phyloP scores from a whole-genome alignment of 352 stramenopile species.

The Pythium diclinum region DNA sequence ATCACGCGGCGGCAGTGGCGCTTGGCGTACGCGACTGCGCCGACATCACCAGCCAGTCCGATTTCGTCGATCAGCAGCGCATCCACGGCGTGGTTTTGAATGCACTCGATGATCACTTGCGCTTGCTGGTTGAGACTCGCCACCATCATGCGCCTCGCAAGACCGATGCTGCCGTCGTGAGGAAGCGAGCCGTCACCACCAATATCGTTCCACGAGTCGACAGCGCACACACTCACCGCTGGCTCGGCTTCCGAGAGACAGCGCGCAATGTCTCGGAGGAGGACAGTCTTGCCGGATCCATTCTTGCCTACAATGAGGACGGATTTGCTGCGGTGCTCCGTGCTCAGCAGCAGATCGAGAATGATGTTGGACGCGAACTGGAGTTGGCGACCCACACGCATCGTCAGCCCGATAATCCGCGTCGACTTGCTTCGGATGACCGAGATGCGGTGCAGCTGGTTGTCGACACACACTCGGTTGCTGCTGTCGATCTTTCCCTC shows the following conservation, averaged over 20 bases:
- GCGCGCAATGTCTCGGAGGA: conserved; percentile 76
- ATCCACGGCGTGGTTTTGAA: conserved; percentile 30
- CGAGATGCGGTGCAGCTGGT: conserved; percentile 75
- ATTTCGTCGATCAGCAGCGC: conserved; percentile 89
- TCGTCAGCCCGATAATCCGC: conserved; percentile 62
- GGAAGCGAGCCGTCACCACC: conserved; percentile 73
- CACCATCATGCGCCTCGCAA: conserved; percentile 31
- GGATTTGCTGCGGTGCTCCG: conserved; percentile 38
- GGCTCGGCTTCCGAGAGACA: conserved; percentile 40
- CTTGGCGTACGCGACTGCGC: conserved; percentile 30
- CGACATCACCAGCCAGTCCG: conserved; percentile 28
- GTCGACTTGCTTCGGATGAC: conserved; percentile 52
- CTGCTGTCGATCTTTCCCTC: conserved; percentile 57
- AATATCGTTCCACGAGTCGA: conserved; percentile 92
- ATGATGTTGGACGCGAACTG: conserved; percentile 60
- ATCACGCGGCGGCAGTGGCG: conserved; percentile 74
- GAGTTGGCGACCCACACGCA: conserved; percentile 69
- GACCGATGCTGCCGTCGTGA: conserved; percentile 44
- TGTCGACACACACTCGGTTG: conserved; percentile 70
- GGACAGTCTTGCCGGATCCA: conserved; percentile 77
- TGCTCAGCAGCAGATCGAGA: conserved; percentile 55
- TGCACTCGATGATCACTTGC: conserved; percentile 21
- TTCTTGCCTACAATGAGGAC: conserved; percentile 60
- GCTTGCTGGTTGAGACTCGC: conserved; percentile 21
- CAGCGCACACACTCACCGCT: conserved; percentile 71